Base-by-base conservation (phyloP, 2,329 filamentous ascomycete genomes). In the Fusarium secorum region DNA sequence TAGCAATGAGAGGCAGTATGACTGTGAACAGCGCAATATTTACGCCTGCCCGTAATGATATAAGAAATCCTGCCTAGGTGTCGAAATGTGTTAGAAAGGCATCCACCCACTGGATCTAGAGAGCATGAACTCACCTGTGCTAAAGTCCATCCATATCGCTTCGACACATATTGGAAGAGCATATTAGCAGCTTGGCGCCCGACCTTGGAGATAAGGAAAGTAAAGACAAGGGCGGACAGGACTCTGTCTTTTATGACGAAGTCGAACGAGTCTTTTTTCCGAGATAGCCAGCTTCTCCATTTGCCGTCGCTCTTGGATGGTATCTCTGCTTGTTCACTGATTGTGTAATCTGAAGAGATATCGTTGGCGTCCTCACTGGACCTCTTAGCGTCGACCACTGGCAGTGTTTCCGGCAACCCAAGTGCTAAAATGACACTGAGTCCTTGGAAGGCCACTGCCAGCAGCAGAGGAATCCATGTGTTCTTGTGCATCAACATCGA, bases 131-230 rank as follows among this genome's bases (percentile, higher is more conserved):
- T 49, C 18, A 38, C 54, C 35, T 52, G 55, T 6, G 44, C 44
- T 14, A 58, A 30, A 36, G 55, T 58, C 45, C 55, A 58, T 26
- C 55, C 55, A 22, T 52, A 58, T 39, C 55, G 55, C 24, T 58
- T 52, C 26, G 55, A 58, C 11, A 58, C 55, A n/a, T 58, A 58
- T 52, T 58, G 55, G 33, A 58, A 58, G n/a, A 58, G 45, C 7
- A 52, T 52, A 11, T 58, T 58, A 18, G 45, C n/a, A 52, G 55
- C 45, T 24, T 58, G 55, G 10, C 45, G 55, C 4, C 55, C 55
- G 13, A 58, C 33, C 22, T 58, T 58, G 7, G 55, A 58, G 17
- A 58, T 58, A 3, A 52, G 55, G 5, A 58, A 58, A 32, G 55
- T 58, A 17, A 58, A 32, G 24, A 52, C 33, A 13, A 58, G 28